Evolutionary conservation across 805 yeast species (phyloP), one percentile per base, ranked within the genome.

Genomic region (Nadsonia fulvescens): DNA sequence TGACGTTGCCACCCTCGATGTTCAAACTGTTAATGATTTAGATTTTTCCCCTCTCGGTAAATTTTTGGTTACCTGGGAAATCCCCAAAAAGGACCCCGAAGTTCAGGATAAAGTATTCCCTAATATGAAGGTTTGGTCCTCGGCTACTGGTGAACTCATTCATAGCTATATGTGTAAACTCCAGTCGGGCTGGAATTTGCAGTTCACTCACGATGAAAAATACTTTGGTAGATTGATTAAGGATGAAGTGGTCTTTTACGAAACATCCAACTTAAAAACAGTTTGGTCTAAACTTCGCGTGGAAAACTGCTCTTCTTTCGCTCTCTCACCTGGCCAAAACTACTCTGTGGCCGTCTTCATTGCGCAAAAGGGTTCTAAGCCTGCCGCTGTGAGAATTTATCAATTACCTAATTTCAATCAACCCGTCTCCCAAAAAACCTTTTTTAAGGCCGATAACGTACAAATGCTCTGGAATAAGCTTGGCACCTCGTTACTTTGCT

Each of bases 381-480:
- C 96, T 3, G 93, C 95, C 10, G 65, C 61, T 37, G 83, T 89
- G 30, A 66, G 74, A 36, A 74, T 91, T 33, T 89, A 75, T 54
- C 73, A 75, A 42, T 60, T 79, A 34, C 82, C 91, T 15, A 61
- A 75, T 43, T 66, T 73, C 44, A 54, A 57, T 37, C 78, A 70
- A 39, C 86, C 93, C 17, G 70, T 81, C 25, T 74, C 89, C 27
- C 68, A 72, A 34, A 89, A 86, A 51, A 69, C 79, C 32, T 79
- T 89, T 42, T 89, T 89, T 66, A 83, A 86, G 55, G 96, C 95
- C 26, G 98, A 89, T 47, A 67, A 77, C 37, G 89, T 94, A 51
- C 73, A 67, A 40, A 66, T 89, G 56, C 74, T 68, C 47, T 89
- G 99, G 99, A 89, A 91, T 51, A 64, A 70, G 18, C 62, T 82